phyloP scores from a whole-genome alignment of 441 rosid genomes.

The Iberis amara region DNA sequence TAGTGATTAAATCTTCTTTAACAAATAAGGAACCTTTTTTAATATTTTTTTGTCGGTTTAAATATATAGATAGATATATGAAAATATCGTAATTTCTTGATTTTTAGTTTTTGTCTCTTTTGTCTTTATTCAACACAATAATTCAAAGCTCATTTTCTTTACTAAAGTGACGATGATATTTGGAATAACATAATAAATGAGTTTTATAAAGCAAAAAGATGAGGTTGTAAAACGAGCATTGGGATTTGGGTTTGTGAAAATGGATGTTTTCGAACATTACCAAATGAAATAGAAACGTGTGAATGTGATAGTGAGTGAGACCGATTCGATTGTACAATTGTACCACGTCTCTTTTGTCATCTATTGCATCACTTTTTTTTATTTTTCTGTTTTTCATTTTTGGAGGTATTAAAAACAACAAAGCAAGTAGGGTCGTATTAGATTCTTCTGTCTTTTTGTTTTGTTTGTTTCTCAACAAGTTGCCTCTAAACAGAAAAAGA shows the following conservation, averaged over 20 bases:
- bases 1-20: conserved; percentile 26
- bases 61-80: conserved; percentile 23
- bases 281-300: conserved; percentile 25
- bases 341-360: conserved; percentile 28
- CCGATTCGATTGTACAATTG: neutral
- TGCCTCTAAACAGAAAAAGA: conserved; percentile 12
- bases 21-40: conserved; percentile 18
- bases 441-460: conserved; percentile 1
- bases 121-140: neutral
- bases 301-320: conserved; percentile 25
- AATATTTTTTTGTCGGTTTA: conserved; percentile 1
- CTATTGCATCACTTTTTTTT: conserved; percentile 10
- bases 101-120: conserved; percentile 14
- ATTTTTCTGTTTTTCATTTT: conserved; percentile 15
- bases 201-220: too few relatives aligned
- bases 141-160: neutral
- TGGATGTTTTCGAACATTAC: too few relatives aligned
- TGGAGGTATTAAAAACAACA: conserved; percentile 27
- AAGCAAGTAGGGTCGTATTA: conserved; percentile 15
- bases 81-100: conserved; percentile 1
- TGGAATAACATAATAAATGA: too few relatives aligned
- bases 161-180: neutral
- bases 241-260: too few relatives aligned
- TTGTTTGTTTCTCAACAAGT: neutral
- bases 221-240: too few relatives aligned